Base-by-base conservation (phyloP, 2,329 filamentous ascomycete species). In the Neurospora crassa region DNA sequence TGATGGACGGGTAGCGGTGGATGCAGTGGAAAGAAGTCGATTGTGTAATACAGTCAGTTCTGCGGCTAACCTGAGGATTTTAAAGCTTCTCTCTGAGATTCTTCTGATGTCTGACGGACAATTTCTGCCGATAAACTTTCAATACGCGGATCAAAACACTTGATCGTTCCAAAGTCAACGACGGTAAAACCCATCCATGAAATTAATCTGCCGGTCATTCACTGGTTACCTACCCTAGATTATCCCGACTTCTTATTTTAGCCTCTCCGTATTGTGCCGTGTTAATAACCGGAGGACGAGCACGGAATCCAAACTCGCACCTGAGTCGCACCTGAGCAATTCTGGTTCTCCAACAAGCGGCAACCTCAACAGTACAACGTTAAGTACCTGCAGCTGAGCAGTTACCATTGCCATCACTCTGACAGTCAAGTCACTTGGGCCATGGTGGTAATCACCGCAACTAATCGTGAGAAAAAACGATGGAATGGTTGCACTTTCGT, bases 161-260 rank as follows among this genome's bases (percentile, higher is more conserved):
- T 0, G 34, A 0, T 18, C 0, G 1, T 63, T 63, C 53, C 24
- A 24, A 63, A 24, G 1, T 18, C 14, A 63, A 2, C 0, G 14
- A 1, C 0, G 14, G 7, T 34, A 11, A 11, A 3, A 6, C 7
- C 16, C 16, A 24, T 16, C 18, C 14, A 1, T 18, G 47, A 12
- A 59, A 29, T 63, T 3, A 10, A 63, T 59, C 24, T 18, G 53
- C 7, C 14, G 34, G 14, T 14, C 3, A 8, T 18, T 63, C 1
- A 34, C 14, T 63, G 14, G 14, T 3, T 63, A 63, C 14, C 53
- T 63, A 63, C 14, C 53, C 24, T 24, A 63, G 24, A 63, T 63
- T 34, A 59, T 34, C 14, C 47, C 24, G 24, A 10, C 24, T 0
- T 34, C 0, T 18, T 24, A 53, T 29, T 29, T 24, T 24, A 12